These are phyloP conservation scores for Penicillium sp. DNA, from an alignment of 2,329 filamentous ascomycete species.

Conservation along the genomic window DNA sequence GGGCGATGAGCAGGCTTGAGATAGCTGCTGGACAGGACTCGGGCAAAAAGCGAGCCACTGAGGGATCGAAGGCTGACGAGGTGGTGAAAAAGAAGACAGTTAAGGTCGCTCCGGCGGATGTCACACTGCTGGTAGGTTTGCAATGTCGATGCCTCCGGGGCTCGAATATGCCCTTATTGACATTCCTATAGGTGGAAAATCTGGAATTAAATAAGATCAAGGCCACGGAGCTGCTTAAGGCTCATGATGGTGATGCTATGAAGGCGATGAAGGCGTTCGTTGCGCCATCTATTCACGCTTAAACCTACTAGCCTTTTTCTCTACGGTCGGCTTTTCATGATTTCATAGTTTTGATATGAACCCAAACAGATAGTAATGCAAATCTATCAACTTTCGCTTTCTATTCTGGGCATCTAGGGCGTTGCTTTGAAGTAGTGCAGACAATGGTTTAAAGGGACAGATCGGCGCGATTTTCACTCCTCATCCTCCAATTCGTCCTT, in stretches of 20 bases:
- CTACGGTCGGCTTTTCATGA: neutral
- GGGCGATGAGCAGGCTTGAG: slow-evolving; percentile 51
- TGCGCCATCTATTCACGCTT: slow-evolving; percentile 24
- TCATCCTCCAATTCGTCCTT: slow-evolving; percentile 20
- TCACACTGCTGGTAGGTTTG: slow-evolving; percentile 45
- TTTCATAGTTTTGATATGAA: neutral
- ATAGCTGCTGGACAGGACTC: slow-evolving; percentile 36
- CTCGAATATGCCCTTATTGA: neutral
- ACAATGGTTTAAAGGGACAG: neutral
- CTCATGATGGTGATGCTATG: slow-evolving; percentile 46
- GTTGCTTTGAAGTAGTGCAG: neutral
- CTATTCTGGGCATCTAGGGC: neutral
- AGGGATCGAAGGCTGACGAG: slow-evolving; percentile 31
- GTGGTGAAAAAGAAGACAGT: slow-evolving; percentile 43
- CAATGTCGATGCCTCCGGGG: too few species aligned
- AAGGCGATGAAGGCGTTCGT: slow-evolving; percentile 46
- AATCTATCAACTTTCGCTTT: neutral
- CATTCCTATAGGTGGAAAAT: slow-evolving; percentile 37
- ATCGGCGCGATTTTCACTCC: neutral
- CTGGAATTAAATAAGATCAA: slow-evolving; percentile 48
- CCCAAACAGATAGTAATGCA: neutral
- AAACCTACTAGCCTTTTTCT: neutral
- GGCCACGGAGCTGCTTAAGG: slow-evolving; percentile 48
- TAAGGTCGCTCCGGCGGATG: slow-evolving; percentile 48
- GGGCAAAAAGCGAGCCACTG: slow-evolving; percentile 20